These are phyloP conservation scores for Aspergillus puulaauensis DNA, from an alignment of 2,329 filamentous ascomycete genomes.

Conservation along the genomic window DNA sequence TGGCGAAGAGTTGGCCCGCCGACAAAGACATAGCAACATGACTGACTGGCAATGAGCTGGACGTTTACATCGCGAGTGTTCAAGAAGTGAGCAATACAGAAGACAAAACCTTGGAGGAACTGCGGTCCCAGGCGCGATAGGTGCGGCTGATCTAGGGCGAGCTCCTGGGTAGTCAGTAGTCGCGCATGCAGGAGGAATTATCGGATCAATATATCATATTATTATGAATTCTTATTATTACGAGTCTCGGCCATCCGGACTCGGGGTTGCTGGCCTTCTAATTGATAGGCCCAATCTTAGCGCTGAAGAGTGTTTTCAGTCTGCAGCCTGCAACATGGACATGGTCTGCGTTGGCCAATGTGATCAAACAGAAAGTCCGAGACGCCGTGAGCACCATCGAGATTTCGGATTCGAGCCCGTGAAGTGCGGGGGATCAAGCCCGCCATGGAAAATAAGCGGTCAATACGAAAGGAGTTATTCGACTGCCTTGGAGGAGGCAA, in stretches of 20 bases:
- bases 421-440: neutral
- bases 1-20: constrained; percentile 47
- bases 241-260: neutral
- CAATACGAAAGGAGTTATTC: neutral
- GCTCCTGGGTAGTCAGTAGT: neutral
- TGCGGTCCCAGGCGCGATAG: neutral
- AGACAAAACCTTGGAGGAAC: constrained; percentile 1
- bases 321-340: neutral
- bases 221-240: constrained; percentile 1
- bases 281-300: neutral
- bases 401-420: neutral
- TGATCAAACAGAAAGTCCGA: neutral
- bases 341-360: neutral
- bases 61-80: neutral
- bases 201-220: constrained; percentile 5
- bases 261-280: neutral
- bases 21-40: constrained; percentile 29
- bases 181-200: constrained; percentile 3
- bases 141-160: constrained; percentile 6
- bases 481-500: no score
- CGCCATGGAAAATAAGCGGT: neutral
- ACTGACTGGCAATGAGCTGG: neutral
- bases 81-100: neutral
- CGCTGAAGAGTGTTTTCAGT: neutral
- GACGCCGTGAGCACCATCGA: neutral